phyloP scores from a whole-genome alignment of 2,329 filamentous ascomycete genomes.

The Nectriaceae sp. region DNA sequence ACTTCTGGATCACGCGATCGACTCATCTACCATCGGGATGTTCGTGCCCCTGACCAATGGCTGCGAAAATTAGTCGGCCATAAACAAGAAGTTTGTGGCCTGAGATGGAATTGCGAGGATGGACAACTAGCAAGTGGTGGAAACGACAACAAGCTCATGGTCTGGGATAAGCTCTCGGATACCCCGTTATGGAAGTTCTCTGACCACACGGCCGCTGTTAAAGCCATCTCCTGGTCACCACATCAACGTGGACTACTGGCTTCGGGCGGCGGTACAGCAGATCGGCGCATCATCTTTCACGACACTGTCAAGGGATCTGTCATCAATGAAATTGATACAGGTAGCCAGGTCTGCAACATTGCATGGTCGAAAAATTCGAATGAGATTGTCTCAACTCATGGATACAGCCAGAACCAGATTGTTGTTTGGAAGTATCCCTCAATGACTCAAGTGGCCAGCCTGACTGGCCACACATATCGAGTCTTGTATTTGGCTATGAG shows the following conservation, averaged over 20 bases:
- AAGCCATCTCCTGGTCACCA: conserved; percentile 96
- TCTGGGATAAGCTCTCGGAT: conserved; percentile 96
- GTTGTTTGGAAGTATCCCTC: conserved; percentile 99
- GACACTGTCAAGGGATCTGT: conserved; percentile 83
- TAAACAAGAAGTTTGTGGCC: conserved; percentile 95
- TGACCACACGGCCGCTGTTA: conserved; percentile 93
- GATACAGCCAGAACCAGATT: conserved; percentile 97
- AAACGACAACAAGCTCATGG: conserved; percentile 98
- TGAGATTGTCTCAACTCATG: conserved; percentile 95
- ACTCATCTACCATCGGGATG: conserved; percentile 92
- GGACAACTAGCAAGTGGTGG: conserved; percentile 93
- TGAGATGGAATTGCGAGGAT: conserved; percentile 97
- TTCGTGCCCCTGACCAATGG: conserved; percentile 89
- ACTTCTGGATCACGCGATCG: conserved; percentile 94
- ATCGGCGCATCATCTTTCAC: conserved; percentile 97
- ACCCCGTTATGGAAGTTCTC: conserved; percentile 92
- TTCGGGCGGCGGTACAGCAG: conserved; percentile 92
- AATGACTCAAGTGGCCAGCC: conserved; percentile 93
- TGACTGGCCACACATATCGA: conserved; percentile 95
- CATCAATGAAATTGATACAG: conserved; percentile 90
- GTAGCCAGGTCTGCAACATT: conserved; percentile 97
- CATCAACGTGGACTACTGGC: conserved; percentile 94
- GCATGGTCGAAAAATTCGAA: conserved; percentile 98
- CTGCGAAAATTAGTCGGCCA: conserved; percentile 85
- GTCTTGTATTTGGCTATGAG: conserved; percentile 98